Evolutionary conservation across 495 filamentous ascomycete genomes (phyloP).

Genomic region (Cetradonia linearis): DNA sequence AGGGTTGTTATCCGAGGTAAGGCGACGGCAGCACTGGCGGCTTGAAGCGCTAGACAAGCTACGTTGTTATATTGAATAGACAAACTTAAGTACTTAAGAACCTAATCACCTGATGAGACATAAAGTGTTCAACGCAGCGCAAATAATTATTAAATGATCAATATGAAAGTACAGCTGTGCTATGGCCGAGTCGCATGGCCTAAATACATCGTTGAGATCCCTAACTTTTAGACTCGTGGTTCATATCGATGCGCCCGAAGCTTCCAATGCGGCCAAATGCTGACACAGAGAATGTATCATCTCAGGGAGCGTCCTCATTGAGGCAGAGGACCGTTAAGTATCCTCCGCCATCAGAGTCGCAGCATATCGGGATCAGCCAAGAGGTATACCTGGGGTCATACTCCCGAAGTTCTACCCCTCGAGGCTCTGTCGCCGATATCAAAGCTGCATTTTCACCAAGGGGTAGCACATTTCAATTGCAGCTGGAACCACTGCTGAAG

Average conservation of each 20-base stretch:
- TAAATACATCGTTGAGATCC: neutral
- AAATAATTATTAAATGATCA: neutral
- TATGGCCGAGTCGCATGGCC: neutral
- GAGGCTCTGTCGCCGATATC: conserved; percentile 3
- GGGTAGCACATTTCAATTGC: conserved; percentile 26
- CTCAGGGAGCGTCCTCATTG: neutral
- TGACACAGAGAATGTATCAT: neutral
- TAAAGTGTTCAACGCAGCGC: neutral
- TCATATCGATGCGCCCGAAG: neutral
- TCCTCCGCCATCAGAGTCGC: neutral
- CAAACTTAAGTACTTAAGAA: neutral
- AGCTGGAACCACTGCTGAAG: conserved; percentile 35
- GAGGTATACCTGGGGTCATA: conserved; percentile 31
- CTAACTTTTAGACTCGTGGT: neutral
- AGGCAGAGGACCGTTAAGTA: neutral
- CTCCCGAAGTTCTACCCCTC: conserved; percentile 13
- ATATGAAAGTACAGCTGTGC: neutral
- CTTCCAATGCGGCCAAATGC: neutral
- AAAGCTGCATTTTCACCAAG: conserved; percentile 24
- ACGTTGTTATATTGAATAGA: too few species aligned
- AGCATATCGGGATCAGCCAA: neutral
- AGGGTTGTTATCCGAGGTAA: too few species aligned
- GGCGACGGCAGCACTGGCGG: too few species aligned
- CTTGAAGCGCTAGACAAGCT: too few species aligned
- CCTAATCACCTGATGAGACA: too few species aligned